These are phyloP conservation scores for Lodderomyces margitis DNA, from an alignment of 1,139 yeast genomes.

Conservation along the genomic window DNA sequence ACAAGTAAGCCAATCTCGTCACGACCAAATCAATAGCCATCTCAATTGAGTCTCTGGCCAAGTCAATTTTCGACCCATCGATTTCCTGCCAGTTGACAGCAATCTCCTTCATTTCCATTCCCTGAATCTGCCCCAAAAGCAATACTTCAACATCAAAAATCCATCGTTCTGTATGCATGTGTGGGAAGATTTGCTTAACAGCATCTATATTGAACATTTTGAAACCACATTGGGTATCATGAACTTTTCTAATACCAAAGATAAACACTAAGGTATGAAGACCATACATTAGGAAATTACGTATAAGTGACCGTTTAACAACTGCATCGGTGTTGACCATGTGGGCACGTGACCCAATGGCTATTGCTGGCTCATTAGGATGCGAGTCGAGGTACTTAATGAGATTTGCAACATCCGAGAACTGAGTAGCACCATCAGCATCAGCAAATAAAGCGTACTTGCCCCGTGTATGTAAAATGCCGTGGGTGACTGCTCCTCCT, in stretches of 20 bases:
- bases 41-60: constrained; percentile 83
- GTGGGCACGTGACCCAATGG: constrained; percentile 94
- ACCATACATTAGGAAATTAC: constrained; percentile 92
- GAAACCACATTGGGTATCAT: constrained; percentile 97
- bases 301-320: constrained; percentile 81
- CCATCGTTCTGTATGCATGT: constrained; percentile 97
- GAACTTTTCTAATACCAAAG: constrained; percentile 83
- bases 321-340: constrained; percentile 97
- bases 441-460: constrained; percentile 82
- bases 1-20: constrained; percentile 80
- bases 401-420: constrained; percentile 64
- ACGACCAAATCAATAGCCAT: constrained; percentile 97
- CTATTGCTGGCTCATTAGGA: constrained; percentile 50
- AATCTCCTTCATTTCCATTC: constrained; percentile 67
- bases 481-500: constrained; percentile 98
- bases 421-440: constrained; percentile 95
- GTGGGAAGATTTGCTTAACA: constrained; percentile 68
- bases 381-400: constrained; percentile 36
- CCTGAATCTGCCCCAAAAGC: constrained; percentile 72
- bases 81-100: constrained; percentile 97
- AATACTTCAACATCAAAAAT: constrained; percentile 94
- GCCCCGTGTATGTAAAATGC: constrained; percentile 76
- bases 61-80: constrained; percentile 88
- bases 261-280: constrained; percentile 80
- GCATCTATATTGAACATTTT: constrained; percentile 80